phyloP scores from a whole-genome alignment of 2,329 filamentous ascomycete species.

The Capronia americana region DNA sequence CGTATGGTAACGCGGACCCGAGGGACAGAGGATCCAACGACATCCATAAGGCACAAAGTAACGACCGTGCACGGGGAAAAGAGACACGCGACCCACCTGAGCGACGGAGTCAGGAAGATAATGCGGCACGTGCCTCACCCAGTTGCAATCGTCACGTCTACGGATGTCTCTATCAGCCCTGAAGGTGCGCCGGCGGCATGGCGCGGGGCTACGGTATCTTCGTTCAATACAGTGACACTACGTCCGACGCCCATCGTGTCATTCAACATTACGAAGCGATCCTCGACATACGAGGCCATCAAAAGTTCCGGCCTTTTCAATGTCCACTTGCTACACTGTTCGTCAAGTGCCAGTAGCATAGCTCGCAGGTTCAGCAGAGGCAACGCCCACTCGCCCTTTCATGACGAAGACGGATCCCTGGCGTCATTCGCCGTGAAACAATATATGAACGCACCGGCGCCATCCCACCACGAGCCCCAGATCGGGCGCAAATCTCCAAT shows the following conservation, averaged over 20 bases:
- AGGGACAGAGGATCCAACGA: neutral
- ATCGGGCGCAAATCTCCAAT: neutral
- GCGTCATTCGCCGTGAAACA: slow-evolving; percentile 16
- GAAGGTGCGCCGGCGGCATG: slow-evolving; percentile 43
- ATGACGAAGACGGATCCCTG: slow-evolving; percentile 27
- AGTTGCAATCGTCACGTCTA: slow-evolving; percentile 61
- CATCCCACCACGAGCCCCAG: neutral
- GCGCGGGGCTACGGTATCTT: slow-evolving; percentile 66
- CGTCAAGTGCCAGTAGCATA: slow-evolving; percentile 40
- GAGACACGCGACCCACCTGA: neutral
- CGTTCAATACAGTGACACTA: slow-evolving; percentile 65
- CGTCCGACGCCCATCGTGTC: slow-evolving; percentile 62
- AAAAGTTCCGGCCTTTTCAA: slow-evolving; percentile 53
- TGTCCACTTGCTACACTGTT: slow-evolving; percentile 57
- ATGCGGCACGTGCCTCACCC: slow-evolving; percentile 64
- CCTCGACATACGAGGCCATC: slow-evolving; percentile 63
- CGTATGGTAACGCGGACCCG: too few species aligned
- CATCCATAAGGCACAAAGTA: neutral
- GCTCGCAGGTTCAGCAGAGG: slow-evolving; percentile 34
- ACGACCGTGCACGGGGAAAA: neutral
- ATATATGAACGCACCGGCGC: slow-evolving; percentile 5
- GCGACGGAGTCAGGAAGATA: slow-evolving; percentile 50
- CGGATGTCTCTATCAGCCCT: slow-evolving; percentile 41
- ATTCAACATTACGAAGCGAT: slow-evolving; percentile 66
- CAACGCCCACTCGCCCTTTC: slow-evolving; percentile 32